Evolutionary conservation across 2,329 filamentous ascomycete species (phyloP).

Genomic region (Zasmidium cellare): DNA sequence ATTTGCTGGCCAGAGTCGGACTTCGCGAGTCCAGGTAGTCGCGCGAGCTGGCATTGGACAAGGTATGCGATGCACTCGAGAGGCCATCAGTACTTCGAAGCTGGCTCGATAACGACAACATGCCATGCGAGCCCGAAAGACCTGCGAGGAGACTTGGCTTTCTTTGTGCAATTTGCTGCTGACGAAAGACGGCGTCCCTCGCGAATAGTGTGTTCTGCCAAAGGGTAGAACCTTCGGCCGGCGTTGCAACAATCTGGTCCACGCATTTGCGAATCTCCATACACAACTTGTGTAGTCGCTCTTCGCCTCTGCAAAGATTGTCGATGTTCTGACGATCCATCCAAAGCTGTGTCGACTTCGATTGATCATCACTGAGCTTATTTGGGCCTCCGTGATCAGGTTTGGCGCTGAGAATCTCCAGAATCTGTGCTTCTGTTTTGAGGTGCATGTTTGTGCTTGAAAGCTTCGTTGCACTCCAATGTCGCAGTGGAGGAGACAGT

Average conservation of each 20-base stretch:
- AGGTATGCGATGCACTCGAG: constrained; percentile 26
- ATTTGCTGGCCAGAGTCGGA: constrained; percentile 71
- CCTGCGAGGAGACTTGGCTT: constrained; percentile 11
- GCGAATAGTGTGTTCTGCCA: constrained; percentile 91
- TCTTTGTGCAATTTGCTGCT: neutral
- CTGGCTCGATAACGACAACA: constrained; percentile 23
- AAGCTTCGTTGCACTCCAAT: constrained; percentile 46
- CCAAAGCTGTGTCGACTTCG: constrained; percentile 81
- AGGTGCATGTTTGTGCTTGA: constrained; percentile 64
- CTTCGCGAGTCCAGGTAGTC: constrained; percentile 70
- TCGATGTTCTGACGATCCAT: constrained; percentile 78
- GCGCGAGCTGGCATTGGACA: constrained; percentile 44
- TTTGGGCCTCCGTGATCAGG: constrained; percentile 87
- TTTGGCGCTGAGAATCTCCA: constrained; percentile 81
- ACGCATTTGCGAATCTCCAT: constrained; percentile 87
- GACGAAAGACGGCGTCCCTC: constrained; percentile 49
- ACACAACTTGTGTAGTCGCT: constrained; percentile 90
- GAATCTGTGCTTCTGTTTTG: constrained; percentile 78
- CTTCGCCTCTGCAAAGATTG: constrained; percentile 93
- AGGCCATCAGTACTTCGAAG: constrained; percentile 26
- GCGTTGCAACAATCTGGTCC: constrained; percentile 76
- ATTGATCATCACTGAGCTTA: constrained; percentile 94
- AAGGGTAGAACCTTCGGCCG: constrained; percentile 76
- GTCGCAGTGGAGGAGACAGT: constrained; percentile 39
- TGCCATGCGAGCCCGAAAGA: constrained; percentile 16